Evolutionary conservation across 257 asterid species (phyloP).

Genomic region (Solanum raphanifolium): DNA sequence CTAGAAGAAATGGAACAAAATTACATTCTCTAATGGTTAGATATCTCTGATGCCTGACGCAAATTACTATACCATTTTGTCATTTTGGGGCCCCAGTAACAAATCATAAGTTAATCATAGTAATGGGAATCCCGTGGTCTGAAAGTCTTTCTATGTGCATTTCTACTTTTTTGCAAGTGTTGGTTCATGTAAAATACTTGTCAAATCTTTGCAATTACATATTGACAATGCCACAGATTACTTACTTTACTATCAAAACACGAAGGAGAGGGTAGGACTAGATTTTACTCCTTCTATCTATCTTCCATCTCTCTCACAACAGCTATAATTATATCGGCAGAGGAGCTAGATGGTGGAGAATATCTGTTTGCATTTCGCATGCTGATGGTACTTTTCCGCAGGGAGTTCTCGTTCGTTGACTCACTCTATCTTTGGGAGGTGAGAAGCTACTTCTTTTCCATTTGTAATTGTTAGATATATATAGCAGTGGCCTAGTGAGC

Average conservation of each 20-base stretch:
- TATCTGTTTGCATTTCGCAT: slow-evolving; percentile 92
- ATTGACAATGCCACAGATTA: not conserved
- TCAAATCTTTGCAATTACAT: not conserved
- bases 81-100: not conserved
- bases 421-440: slow-evolving; percentile 97
- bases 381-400: slow-evolving; percentile 93
- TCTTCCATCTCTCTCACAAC: not conserved
- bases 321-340: slow-evolving; percentile 34
- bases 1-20: not conserved
- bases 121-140: not conserved
- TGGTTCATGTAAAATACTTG: not conserved
- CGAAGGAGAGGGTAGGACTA: not conserved
- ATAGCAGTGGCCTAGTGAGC: not conserved
- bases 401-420: slow-evolving; percentile 91
- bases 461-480: not conserved
- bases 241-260: not conserved
- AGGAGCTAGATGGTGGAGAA: slow-evolving; percentile 95
- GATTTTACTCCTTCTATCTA: not conserved
- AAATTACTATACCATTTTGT: not conserved
- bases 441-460: slow-evolving; percentile 1
- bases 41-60: not conserved
- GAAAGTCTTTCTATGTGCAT: not conserved
- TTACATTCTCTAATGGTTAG: not conserved
- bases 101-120: not conserved
- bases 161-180: not conserved